Evolutionary conservation across 805 yeast genomes (phyloP), one percentile per base, ranked within the genome.

Genomic region (Tetrapisispora phaffii): DNA sequence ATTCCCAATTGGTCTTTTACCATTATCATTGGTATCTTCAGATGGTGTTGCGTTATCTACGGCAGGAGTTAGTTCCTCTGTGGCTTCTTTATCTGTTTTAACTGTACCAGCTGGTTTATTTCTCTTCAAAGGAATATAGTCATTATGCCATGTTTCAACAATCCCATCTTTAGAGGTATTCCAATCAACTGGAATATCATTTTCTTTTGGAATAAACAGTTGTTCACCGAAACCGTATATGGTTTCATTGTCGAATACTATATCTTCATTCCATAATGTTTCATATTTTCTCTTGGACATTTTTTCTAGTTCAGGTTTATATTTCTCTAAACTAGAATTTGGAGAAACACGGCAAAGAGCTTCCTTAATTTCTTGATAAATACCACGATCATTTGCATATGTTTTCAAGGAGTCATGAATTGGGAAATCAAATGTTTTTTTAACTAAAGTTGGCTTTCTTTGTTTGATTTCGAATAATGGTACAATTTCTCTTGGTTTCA

Each of bases 301-400:
- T 1, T 54, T 34, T 23, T 55, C 65, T 9, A 60, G 50, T 26
- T 59, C 55, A 3, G 61, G 56, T 33, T 55, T 55, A 41, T 48
- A 47, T 16, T 55, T 51, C 13, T 54, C 59, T 32, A 61, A 47
- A 4, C 55, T 33, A 6, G 50, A 32, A 0, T 50, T 44, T n/a
- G 65, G 56, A 2, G 58, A 52, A 7, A 76, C 76, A 53, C 76
- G 80, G 39, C 82, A 59, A 45, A 80, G 52, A 2, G 83, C 70
- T 62, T 87, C 95, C 56, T 87, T 87, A 68, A 85, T 78, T 57
- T 85, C 93, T 47, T 80, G 80, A 44, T 75, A 64, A 6, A 81
- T 71, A 39, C 58, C 64, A 31, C 77, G 70, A 40, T 73, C 71
- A 41, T 69, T 67, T 47, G 82, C 81, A 58, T 69, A 82, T 7